Evolutionary conservation across 139 green algal species (phyloP).

Genomic region (Micromonas pusilla): DNA sequence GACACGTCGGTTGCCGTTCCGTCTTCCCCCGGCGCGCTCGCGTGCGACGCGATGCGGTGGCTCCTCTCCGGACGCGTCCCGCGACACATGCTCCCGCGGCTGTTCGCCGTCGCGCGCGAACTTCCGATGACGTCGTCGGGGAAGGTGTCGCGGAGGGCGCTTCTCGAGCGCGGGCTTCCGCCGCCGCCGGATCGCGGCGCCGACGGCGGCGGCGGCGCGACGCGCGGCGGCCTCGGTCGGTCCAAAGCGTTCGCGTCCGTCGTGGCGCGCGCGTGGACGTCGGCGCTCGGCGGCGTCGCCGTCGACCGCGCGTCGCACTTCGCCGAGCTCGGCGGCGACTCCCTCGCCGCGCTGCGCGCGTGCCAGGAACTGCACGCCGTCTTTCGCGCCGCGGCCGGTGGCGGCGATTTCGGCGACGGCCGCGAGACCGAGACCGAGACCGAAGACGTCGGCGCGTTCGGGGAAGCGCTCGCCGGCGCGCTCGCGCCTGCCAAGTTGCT

Average conservation of each 20-base stretch:
- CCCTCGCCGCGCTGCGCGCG: not conserved
- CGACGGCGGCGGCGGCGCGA: not conserved
- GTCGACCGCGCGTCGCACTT: not conserved
- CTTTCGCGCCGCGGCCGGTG: too few relatives aligned
- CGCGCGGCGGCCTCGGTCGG: not conserved
- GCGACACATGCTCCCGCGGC: conserved; percentile 33
- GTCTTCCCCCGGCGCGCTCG: not conserved
- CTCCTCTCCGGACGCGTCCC: conserved; percentile 15
- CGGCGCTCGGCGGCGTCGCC: not conserved
- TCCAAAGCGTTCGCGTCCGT: not conserved
- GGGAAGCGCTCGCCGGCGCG: conserved; percentile 6
- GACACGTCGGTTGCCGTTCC: too few relatives aligned
- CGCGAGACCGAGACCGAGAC: not conserved
- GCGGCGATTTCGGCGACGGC: too few relatives aligned
- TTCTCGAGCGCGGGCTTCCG: not conserved
- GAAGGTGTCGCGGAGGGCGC: conserved; percentile 28
- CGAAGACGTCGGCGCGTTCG: not conserved
- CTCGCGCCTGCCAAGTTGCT: not conserved
- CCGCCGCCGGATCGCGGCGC: not conserved
- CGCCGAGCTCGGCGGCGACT: conserved; percentile 1
- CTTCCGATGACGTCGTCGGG: conserved; percentile 32
- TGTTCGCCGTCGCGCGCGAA: not conserved
- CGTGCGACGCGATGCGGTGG: not conserved
- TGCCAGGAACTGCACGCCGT: not conserved
- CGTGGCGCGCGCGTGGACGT: not conserved